A percentile compares a stretch with the other conserved stretches of the same genome.
Evolutionary conservation across 306 rosid species (phyloP).

Genomic region (Glycine soja): DNA sequence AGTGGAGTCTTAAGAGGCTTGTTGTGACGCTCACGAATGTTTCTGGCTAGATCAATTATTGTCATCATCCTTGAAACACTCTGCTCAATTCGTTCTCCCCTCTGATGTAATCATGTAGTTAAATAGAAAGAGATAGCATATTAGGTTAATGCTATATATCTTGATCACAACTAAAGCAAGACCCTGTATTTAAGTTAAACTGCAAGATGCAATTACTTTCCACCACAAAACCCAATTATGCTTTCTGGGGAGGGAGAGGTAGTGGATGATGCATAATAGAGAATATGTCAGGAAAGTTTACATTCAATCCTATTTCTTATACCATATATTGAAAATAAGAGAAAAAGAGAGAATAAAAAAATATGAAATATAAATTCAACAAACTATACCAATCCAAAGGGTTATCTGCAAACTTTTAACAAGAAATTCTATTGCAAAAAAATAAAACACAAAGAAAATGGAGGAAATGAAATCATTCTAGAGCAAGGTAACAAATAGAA

Average conservation of each 20-base stretch:
- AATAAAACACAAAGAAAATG: too few species aligned
- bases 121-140: conserved; percentile 27
- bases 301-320: background rate
- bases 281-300: conserved; percentile 5
- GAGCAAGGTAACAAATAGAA: too few species aligned
- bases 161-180: conserved; percentile 35
- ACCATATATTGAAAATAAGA: background rate
- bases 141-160: conserved; percentile 23
- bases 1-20: conserved; percentile 94
- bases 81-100: conserved; percentile 87
- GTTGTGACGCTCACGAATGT: conserved; percentile 95
- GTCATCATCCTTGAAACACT: conserved; percentile 95
- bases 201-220: conserved; percentile 23
- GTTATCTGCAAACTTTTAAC: too few species aligned
- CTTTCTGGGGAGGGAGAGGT: conserved; percentile 37
- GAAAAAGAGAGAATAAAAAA: too few species aligned
- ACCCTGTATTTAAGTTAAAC: conserved; percentile 3
- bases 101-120: conserved; percentile 54
- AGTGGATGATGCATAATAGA: conserved; percentile 2
- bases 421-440: too few species aligned
- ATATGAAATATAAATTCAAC: too few species aligned
- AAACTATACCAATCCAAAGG: too few species aligned
- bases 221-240: conserved; percentile 7
- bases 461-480: too few species aligned
- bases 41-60: conserved; percentile 93